These are phyloP conservation scores for Nothophoma quercina DNA, from an alignment of 2,329 filamentous ascomycete genomes.

Conservation along the genomic window DNA sequence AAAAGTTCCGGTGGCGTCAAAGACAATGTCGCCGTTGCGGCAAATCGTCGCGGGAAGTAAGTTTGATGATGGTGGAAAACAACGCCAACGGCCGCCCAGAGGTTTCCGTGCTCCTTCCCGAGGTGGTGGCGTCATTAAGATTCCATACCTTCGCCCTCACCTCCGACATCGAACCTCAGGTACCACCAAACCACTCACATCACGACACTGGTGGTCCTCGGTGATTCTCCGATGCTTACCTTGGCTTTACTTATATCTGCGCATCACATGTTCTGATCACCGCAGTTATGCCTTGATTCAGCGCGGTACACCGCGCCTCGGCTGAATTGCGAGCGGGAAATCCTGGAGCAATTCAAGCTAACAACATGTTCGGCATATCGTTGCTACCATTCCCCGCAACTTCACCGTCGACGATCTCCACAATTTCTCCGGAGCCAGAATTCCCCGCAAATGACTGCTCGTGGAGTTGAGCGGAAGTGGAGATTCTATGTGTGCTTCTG, in stretches of 20 bases:
- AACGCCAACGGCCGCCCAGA: slow-evolving; percentile 6
- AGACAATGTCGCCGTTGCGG: background rate
- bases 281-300: slow-evolving; percentile 8
- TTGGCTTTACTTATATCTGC: slow-evolving; percentile 1
- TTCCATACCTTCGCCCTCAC: slow-evolving; percentile 6
- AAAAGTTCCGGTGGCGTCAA: background rate
- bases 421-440: slow-evolving; percentile 33
- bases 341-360: slow-evolving; percentile 6
- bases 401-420: slow-evolving; percentile 14
- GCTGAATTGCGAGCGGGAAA: slow-evolving; percentile 16
- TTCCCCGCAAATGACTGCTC: slow-evolving; percentile 25
- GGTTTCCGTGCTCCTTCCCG: slow-evolving; percentile 6
- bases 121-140: slow-evolving; percentile 6
- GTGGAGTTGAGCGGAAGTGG: slow-evolving; percentile 10
- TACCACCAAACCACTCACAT: background rate
- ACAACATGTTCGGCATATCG: slow-evolving; percentile 25
- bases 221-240: slow-evolving; percentile 13
- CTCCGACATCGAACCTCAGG: slow-evolving; percentile 4
- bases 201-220: slow-evolving; percentile 1
- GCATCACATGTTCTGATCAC: slow-evolving; percentile 14
- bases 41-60: too few species aligned
- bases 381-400: slow-evolving; percentile 29
- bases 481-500: background rate
- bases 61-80: slow-evolving; percentile 12
- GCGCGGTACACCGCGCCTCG: slow-evolving; percentile 8